These are phyloP conservation scores for Nicotiana attenuata DNA, from an alignment of 257 asterid species.

Conservation along the genomic window DNA sequence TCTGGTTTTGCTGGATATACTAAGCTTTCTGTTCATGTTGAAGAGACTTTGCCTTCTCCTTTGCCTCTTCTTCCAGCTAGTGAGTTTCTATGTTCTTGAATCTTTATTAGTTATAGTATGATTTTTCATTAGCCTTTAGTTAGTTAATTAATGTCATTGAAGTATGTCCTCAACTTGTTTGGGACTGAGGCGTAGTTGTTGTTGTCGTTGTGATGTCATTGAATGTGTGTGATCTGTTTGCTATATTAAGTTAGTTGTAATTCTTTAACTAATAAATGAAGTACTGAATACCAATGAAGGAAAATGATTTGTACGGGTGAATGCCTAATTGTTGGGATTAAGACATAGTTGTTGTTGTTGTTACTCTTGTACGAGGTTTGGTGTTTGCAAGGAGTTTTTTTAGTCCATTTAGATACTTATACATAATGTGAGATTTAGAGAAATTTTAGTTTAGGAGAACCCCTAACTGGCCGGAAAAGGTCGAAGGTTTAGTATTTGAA, in stretches of 20 bases:
- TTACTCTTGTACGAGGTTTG: too few relatives aligned
- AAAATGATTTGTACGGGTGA: neutral
- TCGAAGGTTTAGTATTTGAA: constrained; percentile 2
- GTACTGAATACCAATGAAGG: neutral
- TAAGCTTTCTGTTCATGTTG: constrained; percentile 38
- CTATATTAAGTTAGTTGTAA: neutral
- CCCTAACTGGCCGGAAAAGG: neutral
- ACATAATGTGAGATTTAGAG: neutral
- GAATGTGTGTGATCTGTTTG: neutral
- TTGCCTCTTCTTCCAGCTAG: constrained; percentile 43
- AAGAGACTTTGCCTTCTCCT: constrained; percentile 38
- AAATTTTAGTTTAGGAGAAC: neutral
- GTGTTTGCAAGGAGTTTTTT: too few relatives aligned
- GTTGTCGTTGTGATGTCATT: neutral
- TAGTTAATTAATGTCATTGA: neutral
- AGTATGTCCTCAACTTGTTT: neutral
- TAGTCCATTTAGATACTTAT: too few relatives aligned
- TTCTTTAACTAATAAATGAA: neutral
- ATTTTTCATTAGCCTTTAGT: neutral
- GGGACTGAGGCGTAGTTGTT: neutral
- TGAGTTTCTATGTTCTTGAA: constrained; percentile 38
- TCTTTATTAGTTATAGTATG: neutral
- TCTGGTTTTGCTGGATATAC: constrained; percentile 38
- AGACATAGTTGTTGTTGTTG: neutral
- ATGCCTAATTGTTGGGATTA: neutral